phyloP scores from a whole-genome alignment of 805 yeast genomes.

The Pichia deserticola region DNA sequence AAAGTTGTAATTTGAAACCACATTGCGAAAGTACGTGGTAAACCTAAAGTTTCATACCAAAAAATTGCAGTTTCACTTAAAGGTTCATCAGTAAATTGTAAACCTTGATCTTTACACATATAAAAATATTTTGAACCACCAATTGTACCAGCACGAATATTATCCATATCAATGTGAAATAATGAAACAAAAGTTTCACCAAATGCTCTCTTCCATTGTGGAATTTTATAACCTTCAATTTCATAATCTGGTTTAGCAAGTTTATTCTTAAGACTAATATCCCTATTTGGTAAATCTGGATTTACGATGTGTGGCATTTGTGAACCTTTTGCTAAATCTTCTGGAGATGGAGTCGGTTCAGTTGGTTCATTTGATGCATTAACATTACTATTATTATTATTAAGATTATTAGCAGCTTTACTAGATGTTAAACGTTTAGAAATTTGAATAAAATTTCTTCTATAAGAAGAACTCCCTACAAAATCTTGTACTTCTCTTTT shows the following conservation, averaged over 20 bases:
- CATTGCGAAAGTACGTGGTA: constrained; percentile 86
- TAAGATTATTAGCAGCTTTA: too few relatives aligned
- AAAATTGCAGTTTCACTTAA: constrained; percentile 68
- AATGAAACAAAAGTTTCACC: constrained; percentile 58
- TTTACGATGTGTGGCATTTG: constrained; percentile 29
- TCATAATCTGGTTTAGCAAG: constrained; percentile 25
- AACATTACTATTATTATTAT: too few relatives aligned
- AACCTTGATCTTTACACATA: constrained; percentile 78
- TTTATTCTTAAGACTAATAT: constrained; percentile 28
- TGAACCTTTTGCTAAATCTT: constrained; percentile 26
- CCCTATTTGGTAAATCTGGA: constrained; percentile 29
- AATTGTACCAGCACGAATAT: constrained; percentile 85
- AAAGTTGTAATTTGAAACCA: constrained; percentile 91
- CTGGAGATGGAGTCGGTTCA: constrained; percentile 5
- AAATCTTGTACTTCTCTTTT: neutral
- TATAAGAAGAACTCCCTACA: neutral
- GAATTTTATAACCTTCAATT: constrained; percentile 27
- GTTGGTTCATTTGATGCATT: neutral
- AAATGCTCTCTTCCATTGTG: constrained; percentile 45
- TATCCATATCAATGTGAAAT: constrained; percentile 84
- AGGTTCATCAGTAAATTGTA: constrained; percentile 67
- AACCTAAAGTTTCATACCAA: constrained; percentile 74
- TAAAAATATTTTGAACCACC: constrained; percentile 87
- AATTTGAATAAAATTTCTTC: neutral
- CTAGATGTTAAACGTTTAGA: neutral